These are phyloP conservation scores for Chlorencoelia australis DNA, from an alignment of 2,329 filamentous ascomycete species.

Conservation along the genomic window DNA sequence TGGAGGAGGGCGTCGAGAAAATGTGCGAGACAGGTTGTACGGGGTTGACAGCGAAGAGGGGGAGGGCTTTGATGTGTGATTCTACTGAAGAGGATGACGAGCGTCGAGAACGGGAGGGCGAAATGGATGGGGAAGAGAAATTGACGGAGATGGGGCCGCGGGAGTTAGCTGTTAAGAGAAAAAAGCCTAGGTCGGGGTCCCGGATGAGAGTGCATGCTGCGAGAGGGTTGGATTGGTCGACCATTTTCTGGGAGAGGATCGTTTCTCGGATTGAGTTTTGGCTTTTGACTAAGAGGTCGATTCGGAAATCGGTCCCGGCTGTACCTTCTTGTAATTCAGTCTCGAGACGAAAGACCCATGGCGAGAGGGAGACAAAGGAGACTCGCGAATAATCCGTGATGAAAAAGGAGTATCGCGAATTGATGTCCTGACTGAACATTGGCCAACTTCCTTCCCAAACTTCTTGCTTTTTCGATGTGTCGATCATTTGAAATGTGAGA, in stretches of 20 bases:
- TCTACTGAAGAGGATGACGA: conserved; percentile 34
- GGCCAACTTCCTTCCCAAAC: conserved; percentile 50
- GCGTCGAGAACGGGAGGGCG: conserved; percentile 33
- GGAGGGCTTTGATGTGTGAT: conserved; percentile 33
- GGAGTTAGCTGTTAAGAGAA: conserved; percentile 48
- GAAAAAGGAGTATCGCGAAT: conserved; percentile 53
- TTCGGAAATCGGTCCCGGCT: conserved; percentile 50
- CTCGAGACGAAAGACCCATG: conserved; percentile 56
- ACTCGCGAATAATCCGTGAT: conserved; percentile 52
- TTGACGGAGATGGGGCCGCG: conserved; percentile 47
- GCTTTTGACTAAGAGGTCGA: conserved; percentile 49
- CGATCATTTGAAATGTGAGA: conserved; percentile 52
- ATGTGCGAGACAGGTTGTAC: conserved; percentile 53
- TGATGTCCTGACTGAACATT: conserved; percentile 50
- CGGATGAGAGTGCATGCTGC: conserved; percentile 43
- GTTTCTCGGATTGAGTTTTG: conserved; percentile 46
- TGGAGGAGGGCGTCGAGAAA: conserved; percentile 46
- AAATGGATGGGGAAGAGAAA: conserved; percentile 48
- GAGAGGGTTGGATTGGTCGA: conserved; percentile 36
- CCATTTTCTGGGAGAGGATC: conserved; percentile 43
- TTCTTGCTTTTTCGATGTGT: conserved; percentile 46
- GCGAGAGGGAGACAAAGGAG: conserved; percentile 47
- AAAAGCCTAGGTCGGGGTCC: conserved; percentile 55
- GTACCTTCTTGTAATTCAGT: conserved; percentile 48
- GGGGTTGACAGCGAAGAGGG: conserved; percentile 53